Base-by-base conservation (phyloP, 805 yeast genomes). In the Komagataella phaffii region DNA sequence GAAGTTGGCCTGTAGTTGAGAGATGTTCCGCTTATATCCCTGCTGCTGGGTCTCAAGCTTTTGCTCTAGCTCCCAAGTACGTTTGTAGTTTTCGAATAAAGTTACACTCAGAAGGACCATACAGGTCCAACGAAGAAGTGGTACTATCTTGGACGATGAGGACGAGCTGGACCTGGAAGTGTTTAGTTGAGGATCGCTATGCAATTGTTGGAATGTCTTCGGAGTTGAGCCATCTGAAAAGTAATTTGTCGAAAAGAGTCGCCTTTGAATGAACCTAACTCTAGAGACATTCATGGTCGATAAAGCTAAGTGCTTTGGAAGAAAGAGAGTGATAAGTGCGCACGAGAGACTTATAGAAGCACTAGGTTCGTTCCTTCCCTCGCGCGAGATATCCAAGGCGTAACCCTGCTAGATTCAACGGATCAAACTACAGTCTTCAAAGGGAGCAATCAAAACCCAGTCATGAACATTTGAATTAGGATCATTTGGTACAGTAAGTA, bases 1-100 rank as follows among this genome's bases (percentile, higher is more conserved):
- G 60, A 73, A 74, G 56, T 75, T 76, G 46, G 72, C 69, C 58
- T 80, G 77, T 51, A 71, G 59, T 30, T 30, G 40, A 10, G 40
- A 30, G 40, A 30, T 10, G 40, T 30, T 30, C n/a, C 40, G 40
- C 14, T 30, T 30, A 14, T 30, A 30, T 14, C 40, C 40, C 14
- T 30, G 40, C 40, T 30, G 40, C 40, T 30, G 40, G 40, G 40
- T 4, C 14, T 30, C 40, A 30, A 30, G 40, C 40, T 30, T 30
- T 14, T 30, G 40, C 5, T 30, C 40, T 6, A 30, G 12, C 40
- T 30, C 40, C 14, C 10, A 30, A 30, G 40, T 30, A 14, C 40
- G 40, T 30, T 30, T 30, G 40, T 30, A 30, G 40, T 5, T 14
- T 30, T 30, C 40, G 10, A 30, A 30, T 8, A 30, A 8, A 8